Base-by-base conservation (phyloP, 371 early-diverging fungal genomes). In the Parasitella parasitica region DNA sequence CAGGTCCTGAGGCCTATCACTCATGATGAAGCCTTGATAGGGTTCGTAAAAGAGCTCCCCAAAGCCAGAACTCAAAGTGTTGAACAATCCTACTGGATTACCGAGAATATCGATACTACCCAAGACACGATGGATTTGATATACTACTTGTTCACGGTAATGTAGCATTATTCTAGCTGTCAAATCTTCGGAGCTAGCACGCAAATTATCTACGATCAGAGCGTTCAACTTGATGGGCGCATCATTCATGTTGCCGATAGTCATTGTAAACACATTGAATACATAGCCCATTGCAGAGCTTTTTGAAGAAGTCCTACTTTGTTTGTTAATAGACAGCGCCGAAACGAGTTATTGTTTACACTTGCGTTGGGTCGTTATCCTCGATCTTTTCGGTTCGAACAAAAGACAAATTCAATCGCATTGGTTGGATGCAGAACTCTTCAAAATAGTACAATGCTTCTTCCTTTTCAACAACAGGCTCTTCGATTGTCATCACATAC, bases 41-140 rank as follows among this genome's bases (percentile, higher is more conserved):
- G 96, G 96, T 64, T 96, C 95, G 76, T 94, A 95, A 69, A 96
- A 95, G 32, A 95, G 79, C 61, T 94, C 94, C 5, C 85, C 79
- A 16, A 94, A 93, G 5, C 96, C 96, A 34, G 92, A 92, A 54
- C 91, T 86, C 12, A 96, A 78, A 30, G 79, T 93, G 71, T 81
- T 89, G 71, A 94, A 95, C 20, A 96, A 70, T 0, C 95, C 94
- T 7, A 95, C 93, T 0, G 96, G 96, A 61, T 96, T 96, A 26
- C 96, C 96, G 22, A 95, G 77, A 35, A 96, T 72, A 62, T 96
- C 95, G 8, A 92, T 94, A 48, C 93, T 91, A 13, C 96, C 96
- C 7, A 95, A 77, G 3, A 96, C 79, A 63, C 88, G 90, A 76
- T 94, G 91, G 9, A 95, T 71, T 72, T 95, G 94, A 55, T 87